Evolutionary conservation across 2,329 filamentous ascomycete genomes (phyloP).

Genomic region (Aureobasidium sp.): DNA sequence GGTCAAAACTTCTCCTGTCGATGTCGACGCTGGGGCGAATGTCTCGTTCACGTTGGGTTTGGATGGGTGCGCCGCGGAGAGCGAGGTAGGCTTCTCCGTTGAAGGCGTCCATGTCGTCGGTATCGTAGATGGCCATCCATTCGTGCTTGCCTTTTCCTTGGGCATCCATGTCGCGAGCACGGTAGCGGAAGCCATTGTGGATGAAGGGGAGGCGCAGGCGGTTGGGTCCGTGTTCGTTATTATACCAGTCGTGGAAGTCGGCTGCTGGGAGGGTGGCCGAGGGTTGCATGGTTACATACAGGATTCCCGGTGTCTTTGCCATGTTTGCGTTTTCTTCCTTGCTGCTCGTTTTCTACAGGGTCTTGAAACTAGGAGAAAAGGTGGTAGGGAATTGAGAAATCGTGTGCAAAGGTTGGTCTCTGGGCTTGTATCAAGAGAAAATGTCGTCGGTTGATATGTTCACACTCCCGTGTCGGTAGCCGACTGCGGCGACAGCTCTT

Average conservation of each 20-base stretch:
- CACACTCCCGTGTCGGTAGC: conserved; percentile 4
- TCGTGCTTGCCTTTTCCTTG: conserved; percentile 48
- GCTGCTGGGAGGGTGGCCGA: conserved; percentile 55
- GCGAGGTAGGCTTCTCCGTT: conserved; percentile 63
- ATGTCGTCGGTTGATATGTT: neutral
- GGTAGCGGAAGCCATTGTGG: conserved; percentile 71
- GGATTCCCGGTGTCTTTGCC: conserved; percentile 51
- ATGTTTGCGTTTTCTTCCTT: neutral
- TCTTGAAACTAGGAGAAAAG: no score
- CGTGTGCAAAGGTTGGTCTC: neutral
- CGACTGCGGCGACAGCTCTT: neutral
- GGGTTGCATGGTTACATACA: conserved; percentile 84
- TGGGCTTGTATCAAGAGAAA: neutral
- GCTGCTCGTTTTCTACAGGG: neutral
- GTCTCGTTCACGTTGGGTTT: conserved; percentile 49
- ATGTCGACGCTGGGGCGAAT: conserved; percentile 53
- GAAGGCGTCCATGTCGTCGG: conserved; percentile 65
- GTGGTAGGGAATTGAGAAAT: no score
- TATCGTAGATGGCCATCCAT: conserved; percentile 77
- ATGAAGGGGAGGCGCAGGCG: conserved; percentile 70
- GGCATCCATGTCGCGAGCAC: conserved; percentile 51
- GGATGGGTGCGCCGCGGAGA: conserved; percentile 52
- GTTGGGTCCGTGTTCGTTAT: conserved; percentile 82
- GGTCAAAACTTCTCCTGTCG: conserved; percentile 63
- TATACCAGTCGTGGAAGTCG: conserved; percentile 89